phyloP scores from a whole-genome alignment of 2,329 filamentous ascomycete species.

The Colletotrichum shisoi region DNA sequence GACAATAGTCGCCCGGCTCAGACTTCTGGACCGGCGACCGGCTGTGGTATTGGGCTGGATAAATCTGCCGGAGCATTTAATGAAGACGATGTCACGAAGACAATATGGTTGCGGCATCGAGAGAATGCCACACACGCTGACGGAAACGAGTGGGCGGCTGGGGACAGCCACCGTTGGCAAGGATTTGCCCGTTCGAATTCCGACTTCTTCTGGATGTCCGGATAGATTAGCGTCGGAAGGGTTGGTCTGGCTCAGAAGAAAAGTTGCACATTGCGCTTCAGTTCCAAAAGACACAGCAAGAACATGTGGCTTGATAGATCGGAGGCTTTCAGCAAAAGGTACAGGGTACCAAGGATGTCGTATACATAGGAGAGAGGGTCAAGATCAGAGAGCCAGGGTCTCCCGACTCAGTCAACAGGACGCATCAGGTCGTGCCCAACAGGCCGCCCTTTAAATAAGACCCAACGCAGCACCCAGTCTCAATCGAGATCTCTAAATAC shows the following conservation, averaged over 20 bases:
- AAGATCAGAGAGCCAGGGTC: constrained; percentile 3
- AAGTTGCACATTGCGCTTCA: constrained; percentile 6
- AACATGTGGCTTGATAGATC: background rate
- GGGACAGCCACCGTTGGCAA: constrained; percentile 2
- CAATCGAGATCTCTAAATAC: constrained; percentile 36
- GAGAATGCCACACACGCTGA: background rate
- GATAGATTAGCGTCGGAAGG: constrained; percentile 12
- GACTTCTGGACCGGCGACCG: constrained; percentile 23
- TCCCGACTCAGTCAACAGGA: constrained; percentile 25
- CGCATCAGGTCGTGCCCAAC: constrained; percentile 26
- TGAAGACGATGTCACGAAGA: constrained; percentile 25
- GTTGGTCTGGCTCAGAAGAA: constrained; percentile 12
- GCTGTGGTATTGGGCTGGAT: constrained; percentile 17
- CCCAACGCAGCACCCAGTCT: constrained; percentile 8
- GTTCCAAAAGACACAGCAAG: background rate
- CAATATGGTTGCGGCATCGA: constrained; percentile 15
- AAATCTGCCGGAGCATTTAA: constrained; percentile 13
- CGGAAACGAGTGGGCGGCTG: background rate
- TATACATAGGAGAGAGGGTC: background rate
- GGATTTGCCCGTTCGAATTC: background rate
- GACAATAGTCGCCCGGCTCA: constrained; percentile 28
- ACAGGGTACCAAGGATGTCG: background rate
- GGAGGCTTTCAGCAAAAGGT: constrained; percentile 5
- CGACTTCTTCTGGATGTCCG: constrained; percentile 2
- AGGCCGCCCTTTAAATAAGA: constrained; percentile 33